These are phyloP conservation scores for Volutella citrinella DNA, from an alignment of 2,329 filamentous ascomycete genomes.

Conservation along the genomic window DNA sequence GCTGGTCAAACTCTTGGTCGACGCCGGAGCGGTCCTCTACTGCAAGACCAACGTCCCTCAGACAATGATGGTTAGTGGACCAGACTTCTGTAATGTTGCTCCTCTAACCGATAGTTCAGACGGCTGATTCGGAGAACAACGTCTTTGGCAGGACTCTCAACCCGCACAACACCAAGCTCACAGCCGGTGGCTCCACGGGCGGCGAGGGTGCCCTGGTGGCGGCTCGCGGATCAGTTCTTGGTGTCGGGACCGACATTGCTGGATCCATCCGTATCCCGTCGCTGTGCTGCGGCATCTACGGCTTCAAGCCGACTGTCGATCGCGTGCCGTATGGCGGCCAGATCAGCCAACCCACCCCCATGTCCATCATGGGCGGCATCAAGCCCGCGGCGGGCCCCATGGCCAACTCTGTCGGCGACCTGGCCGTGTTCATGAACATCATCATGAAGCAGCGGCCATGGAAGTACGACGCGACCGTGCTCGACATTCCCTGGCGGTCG, in stretches of 20 bases:
- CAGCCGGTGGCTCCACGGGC: slow-evolving; percentile 24
- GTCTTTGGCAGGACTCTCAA: slow-evolving; percentile 25
- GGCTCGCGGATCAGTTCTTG: slow-evolving; percentile 21
- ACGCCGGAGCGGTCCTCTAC: slow-evolving; percentile 26
- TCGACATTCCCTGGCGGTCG: slow-evolving; percentile 44
- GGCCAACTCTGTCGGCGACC: slow-evolving; percentile 34
- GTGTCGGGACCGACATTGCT: slow-evolving; percentile 24
- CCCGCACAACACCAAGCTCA: slow-evolving; percentile 31
- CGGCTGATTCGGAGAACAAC: slow-evolving; percentile 38
- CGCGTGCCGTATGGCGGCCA: slow-evolving; percentile 44
- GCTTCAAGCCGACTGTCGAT: slow-evolving; percentile 53
- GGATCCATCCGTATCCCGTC: slow-evolving; percentile 52
- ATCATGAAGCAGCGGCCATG: slow-evolving; percentile 40
- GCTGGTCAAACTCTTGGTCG: slow-evolving; percentile 21
- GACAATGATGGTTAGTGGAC: slow-evolving; percentile 54
- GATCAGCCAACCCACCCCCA: slow-evolving; percentile 17
- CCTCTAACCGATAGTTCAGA: slow-evolving; percentile 12
- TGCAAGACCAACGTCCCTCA: slow-evolving; percentile 52
- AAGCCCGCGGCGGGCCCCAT: slow-evolving; percentile 40
- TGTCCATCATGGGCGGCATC: slow-evolving; percentile 23
- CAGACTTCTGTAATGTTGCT: accelerated
- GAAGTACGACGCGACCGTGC: slow-evolving; percentile 39
- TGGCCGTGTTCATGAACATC: slow-evolving; percentile 30
- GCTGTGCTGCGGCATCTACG: slow-evolving; percentile 54
- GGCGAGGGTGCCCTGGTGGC: slow-evolving; percentile 22